These are phyloP conservation scores for Echinochloa phyllopogon DNA, from an alignment of 176 grass and related monocot species.

Conservation along the genomic window DNA sequence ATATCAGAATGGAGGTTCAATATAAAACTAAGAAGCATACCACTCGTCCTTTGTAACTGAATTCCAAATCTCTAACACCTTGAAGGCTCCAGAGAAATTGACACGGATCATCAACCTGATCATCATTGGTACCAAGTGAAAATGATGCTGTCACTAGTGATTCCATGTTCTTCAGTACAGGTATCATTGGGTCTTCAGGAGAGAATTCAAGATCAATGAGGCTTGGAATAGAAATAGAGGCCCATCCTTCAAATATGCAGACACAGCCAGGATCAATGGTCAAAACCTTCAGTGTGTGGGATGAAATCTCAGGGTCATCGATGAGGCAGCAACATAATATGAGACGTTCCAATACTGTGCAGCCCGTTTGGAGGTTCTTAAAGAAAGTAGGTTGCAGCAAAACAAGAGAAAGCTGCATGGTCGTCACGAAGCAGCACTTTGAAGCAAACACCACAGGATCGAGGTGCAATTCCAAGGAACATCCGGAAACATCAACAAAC, in stretches of 20 bases:
- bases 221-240: not conserved
- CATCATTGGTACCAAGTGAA: no score
- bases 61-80: no score
- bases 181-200: no score
- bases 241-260: not conserved
- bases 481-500: not conserved
- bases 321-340: not conserved
- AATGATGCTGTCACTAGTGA: no score
- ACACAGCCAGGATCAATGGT: not conserved
- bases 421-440: not conserved
- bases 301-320: not conserved
- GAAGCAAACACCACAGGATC: not conserved
- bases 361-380: not conserved
- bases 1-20: no score
- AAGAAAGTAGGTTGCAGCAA: not conserved
- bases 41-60: no score
- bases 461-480: not conserved
- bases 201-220: not conserved
- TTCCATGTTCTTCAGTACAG: no score
- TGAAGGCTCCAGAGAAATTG: no score
- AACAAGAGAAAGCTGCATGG: not conserved
- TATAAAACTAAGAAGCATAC: no score
- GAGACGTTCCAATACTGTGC: not conserved
- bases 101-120: no score
- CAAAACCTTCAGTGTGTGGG: not conserved